A percentile compares a stretch with the other conserved stretches of the same genome.
These are phyloP conservation scores for Komagataella phaffii DNA, from an alignment of 805 yeast species.

Conservation along the genomic window DNA sequence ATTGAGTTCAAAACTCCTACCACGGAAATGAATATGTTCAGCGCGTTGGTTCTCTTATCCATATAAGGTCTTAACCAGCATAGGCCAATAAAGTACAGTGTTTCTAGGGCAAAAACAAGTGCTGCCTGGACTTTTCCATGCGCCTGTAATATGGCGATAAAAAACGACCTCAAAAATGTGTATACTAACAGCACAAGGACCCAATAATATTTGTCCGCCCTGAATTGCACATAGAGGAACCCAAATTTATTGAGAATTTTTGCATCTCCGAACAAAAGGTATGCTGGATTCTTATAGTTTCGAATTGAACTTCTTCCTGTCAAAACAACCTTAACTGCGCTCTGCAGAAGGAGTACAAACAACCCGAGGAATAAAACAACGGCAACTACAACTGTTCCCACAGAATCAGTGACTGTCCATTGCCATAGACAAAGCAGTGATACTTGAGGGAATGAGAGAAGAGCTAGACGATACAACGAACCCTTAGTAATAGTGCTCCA, in stretches of 20 bases:
- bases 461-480: conserved; percentile 66
- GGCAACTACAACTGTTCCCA: conserved; percentile 74
- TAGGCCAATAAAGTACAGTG: conserved; percentile 49
- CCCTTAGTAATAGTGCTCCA: conserved; percentile 87
- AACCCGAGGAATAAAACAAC: conserved; percentile 49
- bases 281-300: conserved; percentile 84
- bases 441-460: conserved; percentile 82
- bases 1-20: conserved; percentile 73
- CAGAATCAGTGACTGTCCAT: conserved; percentile 69
- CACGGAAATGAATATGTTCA: conserved; percentile 76
- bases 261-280: conserved; percentile 74
- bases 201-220: conserved; percentile 83
- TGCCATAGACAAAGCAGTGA: conserved; percentile 81
- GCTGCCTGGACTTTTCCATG: conserved; percentile 77
- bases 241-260: conserved; percentile 78
- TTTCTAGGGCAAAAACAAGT: conserved; percentile 62
- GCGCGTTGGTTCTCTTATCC: conserved; percentile 91
- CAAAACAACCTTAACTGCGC: conserved; percentile 59
- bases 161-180: conserved; percentile 58
- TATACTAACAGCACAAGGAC: conserved; percentile 51
- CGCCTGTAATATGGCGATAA: conserved; percentile 76
- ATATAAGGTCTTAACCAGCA: conserved; percentile 77
- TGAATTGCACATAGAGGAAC: conserved; percentile 80
- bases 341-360: conserved; percentile 50
- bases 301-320: conserved; percentile 60